These are phyloP conservation scores for Tilletia indica DNA, from an alignment of 1,284 basidiomycete genomes.

Conservation along the genomic window DNA sequence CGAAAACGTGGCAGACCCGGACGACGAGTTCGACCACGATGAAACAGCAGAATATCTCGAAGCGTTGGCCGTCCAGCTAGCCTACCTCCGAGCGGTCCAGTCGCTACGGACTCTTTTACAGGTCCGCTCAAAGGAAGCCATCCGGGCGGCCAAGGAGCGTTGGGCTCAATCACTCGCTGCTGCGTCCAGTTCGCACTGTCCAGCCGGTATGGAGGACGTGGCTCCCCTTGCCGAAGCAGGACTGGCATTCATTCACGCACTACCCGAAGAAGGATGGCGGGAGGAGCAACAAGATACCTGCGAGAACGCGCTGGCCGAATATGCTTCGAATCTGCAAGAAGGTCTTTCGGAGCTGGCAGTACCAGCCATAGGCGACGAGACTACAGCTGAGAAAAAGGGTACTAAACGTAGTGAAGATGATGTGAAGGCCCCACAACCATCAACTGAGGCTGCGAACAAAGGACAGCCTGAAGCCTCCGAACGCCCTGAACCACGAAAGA, in stretches of 20 bases:
- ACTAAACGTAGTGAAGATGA: too few species aligned
- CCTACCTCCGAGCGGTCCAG: neutral
- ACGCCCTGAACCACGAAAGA: neutral
- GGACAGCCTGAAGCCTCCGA: neutral
- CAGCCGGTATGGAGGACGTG: neutral
- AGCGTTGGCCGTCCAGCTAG: neutral
- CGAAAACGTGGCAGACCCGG: neutral
- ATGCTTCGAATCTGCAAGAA: neutral
- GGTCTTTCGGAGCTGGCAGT: neutral
- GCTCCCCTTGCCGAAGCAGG: neutral
- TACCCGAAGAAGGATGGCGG: neutral
- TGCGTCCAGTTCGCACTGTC: neutral
- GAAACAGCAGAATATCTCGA: neutral
- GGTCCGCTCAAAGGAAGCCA: neutral
- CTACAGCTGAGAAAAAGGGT: neutral
- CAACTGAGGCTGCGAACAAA: neutral
- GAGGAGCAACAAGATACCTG: neutral
- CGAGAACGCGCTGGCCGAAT: neutral
- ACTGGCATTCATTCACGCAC: neutral
- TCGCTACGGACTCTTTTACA: neutral
- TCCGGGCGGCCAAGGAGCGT: neutral
- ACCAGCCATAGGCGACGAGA: neutral
- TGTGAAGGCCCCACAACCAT: too few species aligned
- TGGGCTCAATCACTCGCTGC: neutral
- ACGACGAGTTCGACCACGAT: slow-evolving; percentile 1